phyloP scores from a whole-genome alignment of 2,329 filamentous ascomycete genomes.

The Monosporascus ibericus region DNA sequence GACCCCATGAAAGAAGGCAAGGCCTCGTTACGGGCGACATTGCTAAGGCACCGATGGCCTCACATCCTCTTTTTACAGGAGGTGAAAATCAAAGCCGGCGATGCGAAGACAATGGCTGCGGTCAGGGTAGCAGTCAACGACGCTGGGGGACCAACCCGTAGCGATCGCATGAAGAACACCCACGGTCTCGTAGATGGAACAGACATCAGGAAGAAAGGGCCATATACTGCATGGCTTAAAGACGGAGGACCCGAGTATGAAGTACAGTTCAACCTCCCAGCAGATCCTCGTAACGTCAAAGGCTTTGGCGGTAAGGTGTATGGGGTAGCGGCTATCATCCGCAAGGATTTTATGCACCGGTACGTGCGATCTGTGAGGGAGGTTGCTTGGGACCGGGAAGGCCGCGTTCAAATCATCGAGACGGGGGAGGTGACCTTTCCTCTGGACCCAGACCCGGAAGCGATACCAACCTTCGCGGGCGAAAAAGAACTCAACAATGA shows the following conservation, averaged over 20 bases:
- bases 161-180: not conserved
- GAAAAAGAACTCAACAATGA: not conserved
- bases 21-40: constrained; percentile 1
- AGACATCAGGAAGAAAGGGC: not conserved
- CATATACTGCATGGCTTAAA: not conserved
- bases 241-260: constrained; percentile 31
- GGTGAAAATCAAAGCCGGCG: constrained; percentile 8
- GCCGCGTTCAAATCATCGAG: constrained; percentile 42
- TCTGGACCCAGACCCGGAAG: not conserved
- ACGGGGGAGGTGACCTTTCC: constrained; percentile 9
- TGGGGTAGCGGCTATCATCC: constrained; percentile 44
- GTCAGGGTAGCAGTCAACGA: constrained; percentile 4
- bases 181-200: not conserved
- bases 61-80: constrained; percentile 8
- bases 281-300: constrained; percentile 41
- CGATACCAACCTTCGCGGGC: not conserved
- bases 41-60: constrained; percentile 4
- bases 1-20: constrained; percentile 3
- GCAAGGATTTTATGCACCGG: constrained; percentile 32
- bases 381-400: constrained; percentile 46
- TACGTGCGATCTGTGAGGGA: constrained; percentile 26
- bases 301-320: constrained; percentile 45
- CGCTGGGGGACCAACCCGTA: not conserved
- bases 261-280: constrained; percentile 39
- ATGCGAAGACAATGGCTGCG: constrained; percentile 2